Base-by-base conservation (phyloP, 2,329 filamentous ascomycete species). In the Claviceps quebecensis region DNA sequence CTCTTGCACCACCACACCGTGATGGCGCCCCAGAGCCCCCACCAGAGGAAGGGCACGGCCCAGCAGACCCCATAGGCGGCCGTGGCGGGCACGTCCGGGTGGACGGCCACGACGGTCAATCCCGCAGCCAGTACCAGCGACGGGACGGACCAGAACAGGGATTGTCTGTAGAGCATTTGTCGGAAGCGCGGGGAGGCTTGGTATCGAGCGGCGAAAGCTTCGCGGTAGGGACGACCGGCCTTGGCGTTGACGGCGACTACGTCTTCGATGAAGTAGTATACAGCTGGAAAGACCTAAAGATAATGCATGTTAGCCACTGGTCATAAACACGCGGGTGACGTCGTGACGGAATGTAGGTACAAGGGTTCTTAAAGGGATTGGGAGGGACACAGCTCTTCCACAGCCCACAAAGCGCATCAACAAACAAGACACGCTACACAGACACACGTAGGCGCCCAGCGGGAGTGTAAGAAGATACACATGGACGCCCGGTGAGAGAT, bases 201-300 rank as follows among this genome's bases (percentile, higher is more conserved):
- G 54, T 71, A 72, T 22, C 69, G 61, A 8, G 69, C 69, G 22
- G 69, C 64, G 26, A 69, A 58, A 9, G 68, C 69, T 50, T 71
- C 68, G 44, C 69, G 64, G 45, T 65, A 72, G 0, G 68, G 67
- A 38, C 66, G 63, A n/a, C 68, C 68, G 9, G 78, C 81, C 3
- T 72, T 75, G 19, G 79, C 81, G 59, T 85, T 83, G 41, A 86
- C 82, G 4, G 78, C 80, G 14, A 83, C 74, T 23, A 84, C 73
- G 58, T 86, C 82, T 63, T 86, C 82, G 26, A 84, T 76, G 34
- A 85, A 71, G 48, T 81, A 82, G 57, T 83, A 81, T 1, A 77
- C 72, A 2, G 78, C 74, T 0, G 82, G 82, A 3, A 76, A 72
- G 52, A 83, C 76, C 61, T 69, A 0, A 0, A 5, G 38, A 17